phyloP scores from a whole-genome alignment of 1,284 basidiomycete genomes.

The Leccinum insigne region DNA sequence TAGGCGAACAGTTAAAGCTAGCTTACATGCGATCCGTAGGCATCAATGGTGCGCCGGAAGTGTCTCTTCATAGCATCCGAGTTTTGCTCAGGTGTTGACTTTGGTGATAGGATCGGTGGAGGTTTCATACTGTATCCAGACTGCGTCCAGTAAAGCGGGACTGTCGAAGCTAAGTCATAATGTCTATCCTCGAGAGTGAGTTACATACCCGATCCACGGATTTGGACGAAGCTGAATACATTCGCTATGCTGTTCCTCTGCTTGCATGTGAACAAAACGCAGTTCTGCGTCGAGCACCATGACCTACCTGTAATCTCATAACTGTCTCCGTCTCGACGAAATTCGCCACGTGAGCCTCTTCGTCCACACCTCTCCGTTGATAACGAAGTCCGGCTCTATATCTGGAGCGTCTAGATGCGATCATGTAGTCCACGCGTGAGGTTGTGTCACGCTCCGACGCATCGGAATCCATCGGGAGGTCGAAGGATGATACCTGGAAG shows the following conservation, averaged over 20 bases:
- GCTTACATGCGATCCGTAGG: slow-evolving; percentile 79
- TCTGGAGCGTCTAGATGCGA: slow-evolving; percentile 87
- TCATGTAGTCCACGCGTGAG: slow-evolving; percentile 60
- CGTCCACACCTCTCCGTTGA: slow-evolving; percentile 93
- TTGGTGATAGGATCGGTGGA: slow-evolving; percentile 73
- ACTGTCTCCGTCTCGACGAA: slow-evolving; percentile 95
- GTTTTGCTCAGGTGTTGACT: slow-evolving; percentile 76
- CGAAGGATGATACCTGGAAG: slow-evolving; percentile 59
- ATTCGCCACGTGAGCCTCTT: slow-evolving; percentile 83
- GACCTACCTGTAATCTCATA: slow-evolving; percentile 69
- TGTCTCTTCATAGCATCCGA: slow-evolving; percentile 73
- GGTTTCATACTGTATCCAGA: slow-evolving; percentile 86
- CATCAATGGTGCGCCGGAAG: slow-evolving; percentile 64
- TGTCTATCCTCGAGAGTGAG: slow-evolving; percentile 7
- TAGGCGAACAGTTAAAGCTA: slow-evolving; percentile 10
- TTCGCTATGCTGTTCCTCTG: slow-evolving; percentile 73
- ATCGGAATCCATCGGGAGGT: slow-evolving; percentile 55
- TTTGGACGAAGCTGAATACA: slow-evolving; percentile 86
- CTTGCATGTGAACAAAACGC: slow-evolving; percentile 7
- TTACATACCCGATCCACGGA: slow-evolving; percentile 81
- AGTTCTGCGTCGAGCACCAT: not conserved
- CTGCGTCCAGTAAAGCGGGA: slow-evolving; percentile 91
- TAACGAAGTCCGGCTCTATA: slow-evolving; percentile 94
- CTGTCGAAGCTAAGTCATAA: slow-evolving; percentile 37
- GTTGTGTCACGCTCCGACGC: slow-evolving; percentile 43